phyloP scores from a whole-genome alignment of 1,139 yeast species.

The Yamadazyma trypodendri region DNA sequence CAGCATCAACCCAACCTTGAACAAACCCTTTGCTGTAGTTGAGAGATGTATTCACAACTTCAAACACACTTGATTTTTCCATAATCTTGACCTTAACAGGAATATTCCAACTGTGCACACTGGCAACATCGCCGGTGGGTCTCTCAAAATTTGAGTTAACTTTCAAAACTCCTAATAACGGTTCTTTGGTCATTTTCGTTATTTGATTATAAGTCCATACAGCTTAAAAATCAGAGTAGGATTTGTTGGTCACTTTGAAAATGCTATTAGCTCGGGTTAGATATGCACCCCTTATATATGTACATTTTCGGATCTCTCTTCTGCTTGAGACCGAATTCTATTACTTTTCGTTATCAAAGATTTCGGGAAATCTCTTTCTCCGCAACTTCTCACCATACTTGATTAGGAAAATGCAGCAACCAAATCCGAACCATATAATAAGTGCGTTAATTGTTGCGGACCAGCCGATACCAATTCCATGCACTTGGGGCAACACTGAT shows the following conservation, averaged over 20 bases:
- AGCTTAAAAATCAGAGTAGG: too few species aligned
- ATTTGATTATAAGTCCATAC: neutral
- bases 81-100: conserved; percentile 19
- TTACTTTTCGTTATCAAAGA: conserved; percentile 14
- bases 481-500: conserved; percentile 39
- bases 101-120: conserved; percentile 18
- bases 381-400: conserved; percentile 19
- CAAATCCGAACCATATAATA: conserved; percentile 25
- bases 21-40: conserved; percentile 17
- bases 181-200: conserved; percentile 1
- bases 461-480: conserved; percentile 53
- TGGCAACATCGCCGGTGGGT: conserved; percentile 27
- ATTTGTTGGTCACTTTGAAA: too few species aligned
- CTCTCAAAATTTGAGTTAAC: conserved; percentile 18
- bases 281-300: neutral
- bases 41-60: conserved; percentile 15
- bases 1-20: conserved; percentile 16
- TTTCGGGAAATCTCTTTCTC: conserved; percentile 24
- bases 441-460: conserved; percentile 40
- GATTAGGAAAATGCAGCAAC: conserved; percentile 15
- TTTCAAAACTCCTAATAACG: conserved; percentile 14
- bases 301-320: neutral
- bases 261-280: neutral
- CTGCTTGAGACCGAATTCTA: neutral
- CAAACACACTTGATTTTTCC: conserved; percentile 16